These are phyloP conservation scores for Leptosphaerulina australis DNA, from an alignment of 2,329 filamentous ascomycete genomes.

Conservation along the genomic window DNA sequence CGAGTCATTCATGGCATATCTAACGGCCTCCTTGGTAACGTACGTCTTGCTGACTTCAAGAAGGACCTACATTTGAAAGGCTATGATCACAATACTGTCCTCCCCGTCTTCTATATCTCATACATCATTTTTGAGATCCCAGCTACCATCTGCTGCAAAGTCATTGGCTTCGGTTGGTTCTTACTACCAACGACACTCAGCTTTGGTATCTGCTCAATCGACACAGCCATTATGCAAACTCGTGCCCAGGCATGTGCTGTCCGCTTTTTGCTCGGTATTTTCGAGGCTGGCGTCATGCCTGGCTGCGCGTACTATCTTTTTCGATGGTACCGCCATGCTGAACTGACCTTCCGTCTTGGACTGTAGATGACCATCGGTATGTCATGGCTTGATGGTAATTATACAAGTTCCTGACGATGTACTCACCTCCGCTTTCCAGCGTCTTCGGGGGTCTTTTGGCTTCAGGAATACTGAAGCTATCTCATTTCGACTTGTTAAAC, in stretches of 20 bases:
- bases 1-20: not conserved
- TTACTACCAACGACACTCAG: slow-evolving; percentile 64
- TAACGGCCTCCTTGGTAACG: slow-evolving; percentile 60
- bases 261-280: slow-evolving; percentile 66
- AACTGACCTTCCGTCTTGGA: slow-evolving; percentile 68
- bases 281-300: slow-evolving; percentile 73
- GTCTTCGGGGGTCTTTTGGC: slow-evolving; percentile 70
- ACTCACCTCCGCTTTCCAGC: slow-evolving; percentile 63
- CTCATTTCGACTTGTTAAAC: slow-evolving; percentile 59
- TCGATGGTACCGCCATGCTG: slow-evolving; percentile 70
- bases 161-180: slow-evolving; percentile 70
- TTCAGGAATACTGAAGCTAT: slow-evolving; percentile 64
- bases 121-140: slow-evolving; percentile 77
- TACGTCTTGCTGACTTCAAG: slow-evolving; percentile 67
- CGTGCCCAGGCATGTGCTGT: slow-evolving; percentile 61
- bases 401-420: not conserved
- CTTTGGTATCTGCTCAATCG: slow-evolving; percentile 66
- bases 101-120: slow-evolving; percentile 72
- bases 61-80: slow-evolving; percentile 62
- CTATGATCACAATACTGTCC: slow-evolving; percentile 70
- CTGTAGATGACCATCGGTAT: slow-evolving; percentile 67
- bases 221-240: slow-evolving; percentile 66
- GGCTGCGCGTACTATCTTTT: slow-evolving; percentile 74
- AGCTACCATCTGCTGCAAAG: slow-evolving; percentile 68
- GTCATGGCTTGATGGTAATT: not conserved